Evolutionary conservation across 352 stramenopile species (phyloP).

Genomic region (Phytopythium chamaehyphon): DNA sequence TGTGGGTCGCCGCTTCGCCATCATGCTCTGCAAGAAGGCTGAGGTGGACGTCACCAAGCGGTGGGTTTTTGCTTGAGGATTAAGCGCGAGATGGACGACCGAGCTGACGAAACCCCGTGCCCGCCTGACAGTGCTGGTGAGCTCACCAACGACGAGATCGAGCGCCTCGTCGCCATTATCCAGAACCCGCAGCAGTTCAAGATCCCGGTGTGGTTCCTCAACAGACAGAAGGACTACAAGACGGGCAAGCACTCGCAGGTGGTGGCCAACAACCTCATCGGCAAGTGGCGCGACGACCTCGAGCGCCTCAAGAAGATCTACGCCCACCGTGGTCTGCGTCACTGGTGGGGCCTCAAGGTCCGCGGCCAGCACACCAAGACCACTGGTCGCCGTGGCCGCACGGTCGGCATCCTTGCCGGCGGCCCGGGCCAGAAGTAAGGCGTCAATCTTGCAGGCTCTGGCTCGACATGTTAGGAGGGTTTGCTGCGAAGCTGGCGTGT

Average conservation of each 20-base stretch:
- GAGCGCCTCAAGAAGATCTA: conserved; percentile 99
- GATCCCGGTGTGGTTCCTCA: conserved; percentile 99
- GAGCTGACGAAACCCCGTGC: too few relatives aligned
- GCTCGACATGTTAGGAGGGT: conserved; percentile 6
- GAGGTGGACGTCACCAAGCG: conserved; percentile 99
- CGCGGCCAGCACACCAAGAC: conserved; percentile 99
- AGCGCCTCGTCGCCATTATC: conserved; percentile 99
- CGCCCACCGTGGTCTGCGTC: conserved; percentile 98
- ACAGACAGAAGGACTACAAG: conserved; percentile 99
- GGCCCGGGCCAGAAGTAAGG: conserved; percentile 64
- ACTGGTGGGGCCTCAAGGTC: conserved; percentile 99
- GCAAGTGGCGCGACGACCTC: conserved; percentile 99
- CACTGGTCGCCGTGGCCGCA: conserved; percentile 93
- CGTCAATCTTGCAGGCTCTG: conserved; percentile 1
- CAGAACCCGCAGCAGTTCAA: conserved; percentile 99
- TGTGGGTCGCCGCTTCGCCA: conserved; percentile 83
- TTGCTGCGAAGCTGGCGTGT: conserved; percentile 6
- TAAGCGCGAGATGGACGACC: too few relatives aligned
- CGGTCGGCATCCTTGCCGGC: conserved; percentile 68
- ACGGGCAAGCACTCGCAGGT: conserved; percentile 99
- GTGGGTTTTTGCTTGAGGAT: conserved; percentile 12
- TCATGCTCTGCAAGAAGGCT: conserved; percentile 99
- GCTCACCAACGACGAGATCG: conserved; percentile 99
- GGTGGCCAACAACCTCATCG: conserved; percentile 97
- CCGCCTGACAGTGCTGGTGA: conserved; percentile 93